These are phyloP conservation scores for Harrya chromipes DNA, from an alignment of 768 basidiomycete genomes.

Conservation along the genomic window DNA sequence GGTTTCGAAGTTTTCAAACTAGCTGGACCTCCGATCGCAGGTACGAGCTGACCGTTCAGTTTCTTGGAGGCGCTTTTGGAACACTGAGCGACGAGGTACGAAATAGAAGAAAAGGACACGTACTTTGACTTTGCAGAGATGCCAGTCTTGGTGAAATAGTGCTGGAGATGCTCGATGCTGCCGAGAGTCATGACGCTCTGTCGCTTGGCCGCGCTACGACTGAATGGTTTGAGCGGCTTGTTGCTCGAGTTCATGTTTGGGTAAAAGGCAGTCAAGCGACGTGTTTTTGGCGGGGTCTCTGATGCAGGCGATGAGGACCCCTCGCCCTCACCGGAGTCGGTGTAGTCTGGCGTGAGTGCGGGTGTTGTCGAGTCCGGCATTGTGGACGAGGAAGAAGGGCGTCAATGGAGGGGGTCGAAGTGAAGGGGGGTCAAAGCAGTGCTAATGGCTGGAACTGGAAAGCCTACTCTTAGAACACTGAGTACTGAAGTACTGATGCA, in stretches of 20 bases:
- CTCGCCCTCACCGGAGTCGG: constrained; percentile 47
- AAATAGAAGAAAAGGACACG: constrained; percentile 26
- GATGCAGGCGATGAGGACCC: constrained; percentile 27
- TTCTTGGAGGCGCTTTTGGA: constrained; percentile 43
- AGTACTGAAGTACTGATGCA: constrained; percentile 34
- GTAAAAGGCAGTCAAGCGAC: constrained; percentile 75
- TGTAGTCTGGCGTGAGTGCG: constrained; percentile 61
- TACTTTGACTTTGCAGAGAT: constrained; percentile 70
- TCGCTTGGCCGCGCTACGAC: constrained; percentile 86
- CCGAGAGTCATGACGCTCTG: constrained; percentile 92
- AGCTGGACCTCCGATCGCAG: constrained; percentile 65
- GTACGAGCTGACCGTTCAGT: constrained; percentile 61
- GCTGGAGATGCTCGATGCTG: constrained; percentile 95
- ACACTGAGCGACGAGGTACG: constrained; percentile 5
- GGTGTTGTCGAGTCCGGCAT: constrained; percentile 45
- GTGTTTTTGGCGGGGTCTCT: constrained; percentile 43
- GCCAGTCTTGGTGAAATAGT: constrained; percentile 91
- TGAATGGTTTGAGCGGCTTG: constrained; percentile 82
- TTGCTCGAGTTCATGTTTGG: constrained; percentile 67
- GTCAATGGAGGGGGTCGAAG: constrained; percentile 9
- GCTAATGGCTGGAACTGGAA: background rate
- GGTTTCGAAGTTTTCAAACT: constrained; percentile 39
- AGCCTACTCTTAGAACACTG: background rate
- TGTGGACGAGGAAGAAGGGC: constrained; percentile 15
- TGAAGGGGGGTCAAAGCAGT: constrained; percentile 12